These are phyloP conservation scores for Fraxinus angustifolia DNA, from an alignment of 305 asterid species.

Conservation along the genomic window DNA sequence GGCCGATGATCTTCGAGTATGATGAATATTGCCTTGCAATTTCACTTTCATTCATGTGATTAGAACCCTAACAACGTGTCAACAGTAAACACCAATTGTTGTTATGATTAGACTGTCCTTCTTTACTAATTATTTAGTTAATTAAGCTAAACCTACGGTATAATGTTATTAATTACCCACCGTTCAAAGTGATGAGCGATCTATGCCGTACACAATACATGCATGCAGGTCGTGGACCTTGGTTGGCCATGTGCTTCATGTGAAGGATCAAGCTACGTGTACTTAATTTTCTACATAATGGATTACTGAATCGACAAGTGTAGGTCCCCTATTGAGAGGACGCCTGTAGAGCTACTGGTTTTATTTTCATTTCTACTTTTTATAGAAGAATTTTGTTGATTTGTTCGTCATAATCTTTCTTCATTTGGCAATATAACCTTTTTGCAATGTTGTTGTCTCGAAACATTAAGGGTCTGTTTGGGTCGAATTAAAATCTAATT, in stretches of 20 bases:
- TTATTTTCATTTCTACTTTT: too few relatives aligned
- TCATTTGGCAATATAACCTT: too few relatives aligned
- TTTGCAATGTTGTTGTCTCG: too few relatives aligned
- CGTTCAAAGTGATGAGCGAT: background rate
- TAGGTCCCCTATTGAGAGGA: background rate
- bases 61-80: slow-evolving; percentile 21
- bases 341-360: background rate
- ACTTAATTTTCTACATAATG: too few relatives aligned
- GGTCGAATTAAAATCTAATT: too few relatives aligned
- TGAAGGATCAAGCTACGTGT: background rate
- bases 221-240: background rate
- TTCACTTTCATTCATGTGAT: slow-evolving; percentile 16
- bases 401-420: too few relatives aligned
- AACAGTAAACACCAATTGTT: slow-evolving; percentile 2
- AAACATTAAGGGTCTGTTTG: too few relatives aligned
- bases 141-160: background rate
- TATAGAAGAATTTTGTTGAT: too few relatives aligned
- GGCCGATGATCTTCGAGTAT: background rate
- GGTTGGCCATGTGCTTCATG: slow-evolving; percentile 29
- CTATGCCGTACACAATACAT: background rate
- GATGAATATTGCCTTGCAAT: background rate
- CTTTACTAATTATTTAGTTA: background rate
- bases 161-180: background rate
- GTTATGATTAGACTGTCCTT: slow-evolving; percentile 14
- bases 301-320: too few relatives aligned